Base-by-base conservation (phyloP, 1,284 basidiomycete species). In the Sporisorium graminicola region DNA sequence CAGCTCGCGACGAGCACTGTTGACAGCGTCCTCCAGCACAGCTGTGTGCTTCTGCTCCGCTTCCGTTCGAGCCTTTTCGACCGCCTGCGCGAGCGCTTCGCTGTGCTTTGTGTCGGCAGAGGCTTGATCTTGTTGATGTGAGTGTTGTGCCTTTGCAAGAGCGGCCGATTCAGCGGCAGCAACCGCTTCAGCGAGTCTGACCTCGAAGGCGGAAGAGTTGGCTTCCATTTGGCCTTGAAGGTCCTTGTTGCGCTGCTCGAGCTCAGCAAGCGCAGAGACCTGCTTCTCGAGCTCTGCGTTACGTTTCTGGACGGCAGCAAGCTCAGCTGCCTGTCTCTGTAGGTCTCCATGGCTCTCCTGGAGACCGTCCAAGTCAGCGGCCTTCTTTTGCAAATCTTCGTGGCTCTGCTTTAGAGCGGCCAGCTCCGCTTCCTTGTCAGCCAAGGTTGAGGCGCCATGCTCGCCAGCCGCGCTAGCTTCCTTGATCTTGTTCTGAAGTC, bases 101-200 rank as follows among this genome's bases (percentile, higher is more conserved):
- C 20, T 42, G 24, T 72, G 68, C n/a, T 43, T 20, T 18, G 63
- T 44, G 5, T 55, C 57, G 12, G 49, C 31, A 16, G 56, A 20
- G 29, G 55, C 55, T 42, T 47, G 56, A 27, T 66, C 69, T 43
- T 62, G 51, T 33, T 66, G 29, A 2, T 63, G 56, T 0, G 55
- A 27, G 14, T 56, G 12, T 27, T 63, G 43, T 5, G 64, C 65
- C 31, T 68, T 75, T 27, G 58, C 59, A 14, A 71, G 58, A 6
- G 63, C 72, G 8, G 72, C 68, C 12, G 64, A 65, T 35, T 78
- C 72, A 8, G 76, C 76, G 14, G 76, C 58, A 20, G 72, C 76
- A n/a, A 74, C 68, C n/a, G 76, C 76, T 42, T 78, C 72, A 27
- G 67, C 73, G 29, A 75, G 56, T 14, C 47, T 46, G 2, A 49